Base-by-base conservation (phyloP, 192 early-diverging fungal species). In the Helicostylum pulchrum region DNA sequence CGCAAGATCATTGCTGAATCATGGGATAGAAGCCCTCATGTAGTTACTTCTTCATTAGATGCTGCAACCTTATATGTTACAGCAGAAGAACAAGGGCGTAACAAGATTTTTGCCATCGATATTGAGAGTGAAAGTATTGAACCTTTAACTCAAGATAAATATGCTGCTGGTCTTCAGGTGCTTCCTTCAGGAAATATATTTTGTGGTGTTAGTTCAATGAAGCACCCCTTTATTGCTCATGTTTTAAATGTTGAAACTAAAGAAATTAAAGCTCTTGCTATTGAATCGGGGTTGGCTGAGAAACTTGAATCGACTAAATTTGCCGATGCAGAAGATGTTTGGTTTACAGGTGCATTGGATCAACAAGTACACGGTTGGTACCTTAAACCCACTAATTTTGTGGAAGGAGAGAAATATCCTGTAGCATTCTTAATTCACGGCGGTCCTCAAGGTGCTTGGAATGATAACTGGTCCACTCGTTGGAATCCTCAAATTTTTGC, bases 341-440 rank as follows among this genome's bases (percentile, higher is more conserved):
- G 80, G 75, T 92, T 92, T 62, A 61, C 50, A 9, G 91, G 90
- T 7, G 83, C 87, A 1, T 48, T 72, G n/a, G 73, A 68, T 56
- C 80, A 83, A 32, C 52, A 67, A 26, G 79, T 87, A 12, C 81
- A 83, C 59, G 85, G 84, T n/a, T 92, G 85, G 81, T 39, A 90
- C 17, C 64, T 87, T 50, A 87, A 85, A 53, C 90, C 90, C 31
- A 70, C 72, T 11, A 52, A 65, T 7, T 90, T 89, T 61, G 77
- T 87, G 26, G 47, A 75, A 2, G 42, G 56, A 1, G 77, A 77
- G 50, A 82, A 78, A 58, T 92, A 91, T 53, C 90, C 92, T 36
- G 64, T 92, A 2, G 90, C 89, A 0, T 87, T 89, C 46, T 70
- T 92, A 63, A 82, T 94, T 60, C 92, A 94, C 60, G 92, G 92